These are phyloP conservation scores for Backusella parvicylindrica DNA, from an alignment of 192 early-diverging fungal genomes.

Conservation along the genomic window DNA sequence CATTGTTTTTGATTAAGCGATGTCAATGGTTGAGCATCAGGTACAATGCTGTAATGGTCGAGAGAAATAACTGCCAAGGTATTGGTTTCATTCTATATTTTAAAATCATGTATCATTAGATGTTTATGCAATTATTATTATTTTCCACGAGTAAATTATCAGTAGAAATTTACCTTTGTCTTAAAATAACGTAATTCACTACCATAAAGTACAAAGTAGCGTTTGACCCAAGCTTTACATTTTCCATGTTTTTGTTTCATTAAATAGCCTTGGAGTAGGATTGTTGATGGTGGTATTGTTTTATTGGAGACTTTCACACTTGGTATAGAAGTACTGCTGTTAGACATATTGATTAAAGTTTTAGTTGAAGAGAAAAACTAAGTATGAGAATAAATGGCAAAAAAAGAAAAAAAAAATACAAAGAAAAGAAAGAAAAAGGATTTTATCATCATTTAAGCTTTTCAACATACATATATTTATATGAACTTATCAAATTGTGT, in stretches of 20 bases:
- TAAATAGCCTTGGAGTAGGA: conserved; percentile 10
- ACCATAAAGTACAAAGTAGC: conserved; percentile 28
- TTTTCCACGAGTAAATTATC: neutral
- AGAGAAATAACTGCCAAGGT: conserved; percentile 9
- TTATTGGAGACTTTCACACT: neutral
- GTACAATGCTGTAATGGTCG: conserved; percentile 7
- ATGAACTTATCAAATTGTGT: neutral
- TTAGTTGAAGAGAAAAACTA: neutral
- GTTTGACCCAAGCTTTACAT: conserved; percentile 10
- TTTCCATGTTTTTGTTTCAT: conserved; percentile 30
- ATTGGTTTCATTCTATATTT: conserved; percentile 3
- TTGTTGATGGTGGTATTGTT: neutral
- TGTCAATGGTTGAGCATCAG: conserved; percentile 6
- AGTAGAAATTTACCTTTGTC: conserved; percentile 3
- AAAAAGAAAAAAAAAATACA: neutral
- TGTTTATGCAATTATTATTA: neutral
- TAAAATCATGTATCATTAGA: neutral
- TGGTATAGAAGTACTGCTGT: neutral
- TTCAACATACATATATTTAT: neutral
- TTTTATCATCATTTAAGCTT: neutral
- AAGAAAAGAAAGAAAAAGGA: neutral
- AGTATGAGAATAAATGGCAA: neutral
- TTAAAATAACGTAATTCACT: conserved; percentile 15
- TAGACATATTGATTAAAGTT: neutral
- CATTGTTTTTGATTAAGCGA: conserved; percentile 7